Evolutionary conservation across 208 protist genomes (phyloP), one percentile per base, ranked within the genome.

Genomic region (Wallacemonas sp.): DNA sequence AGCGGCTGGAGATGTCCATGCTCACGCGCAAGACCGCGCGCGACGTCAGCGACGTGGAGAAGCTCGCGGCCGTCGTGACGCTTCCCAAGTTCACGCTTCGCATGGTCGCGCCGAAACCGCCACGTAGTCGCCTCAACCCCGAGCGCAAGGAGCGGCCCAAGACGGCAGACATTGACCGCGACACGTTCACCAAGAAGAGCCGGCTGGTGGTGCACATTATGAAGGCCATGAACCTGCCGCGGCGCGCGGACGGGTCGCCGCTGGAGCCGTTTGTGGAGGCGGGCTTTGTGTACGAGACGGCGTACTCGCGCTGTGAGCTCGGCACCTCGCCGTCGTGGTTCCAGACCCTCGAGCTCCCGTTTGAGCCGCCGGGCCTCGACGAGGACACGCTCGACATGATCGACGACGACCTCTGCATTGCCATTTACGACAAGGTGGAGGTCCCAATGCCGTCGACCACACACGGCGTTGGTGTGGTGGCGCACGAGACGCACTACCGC

Each of bases 381-480:
- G 85, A 94, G 70, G 83, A 91, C n/a, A 94, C 89, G 26, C 81
- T 94, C 2, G 67, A 73, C 54, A 73, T 94, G 69, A 94, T 94
- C 68, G 85, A 94, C 61, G 89, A 94, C 48, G 81, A 91, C 59
- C 77, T 94, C 65, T 71, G 86, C 25, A 65, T 94, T 46, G 79
- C 85, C 16, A 26, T 94, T 23, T 94, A 94, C 75, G 89, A 94
- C 70, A 90, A 89, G 81, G 74, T 92, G 12, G 80, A 92, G 55
- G 84, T 92, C 29, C 72, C 72, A 55, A 82, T 94, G 77, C 55
- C 70, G 38, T 46, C 82, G 10, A 33, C 76, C n/a, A 66, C 61
- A 3, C 61, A 77, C 20, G 74, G 72, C 26, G 55, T 74, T 1
- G 89, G 83, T 18, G 81, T 80, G 0, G 74, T 91, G 32, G 70